Conservation (phyloP, 805 yeast genomes). For the Hanseniaspora singularis region DNA sequence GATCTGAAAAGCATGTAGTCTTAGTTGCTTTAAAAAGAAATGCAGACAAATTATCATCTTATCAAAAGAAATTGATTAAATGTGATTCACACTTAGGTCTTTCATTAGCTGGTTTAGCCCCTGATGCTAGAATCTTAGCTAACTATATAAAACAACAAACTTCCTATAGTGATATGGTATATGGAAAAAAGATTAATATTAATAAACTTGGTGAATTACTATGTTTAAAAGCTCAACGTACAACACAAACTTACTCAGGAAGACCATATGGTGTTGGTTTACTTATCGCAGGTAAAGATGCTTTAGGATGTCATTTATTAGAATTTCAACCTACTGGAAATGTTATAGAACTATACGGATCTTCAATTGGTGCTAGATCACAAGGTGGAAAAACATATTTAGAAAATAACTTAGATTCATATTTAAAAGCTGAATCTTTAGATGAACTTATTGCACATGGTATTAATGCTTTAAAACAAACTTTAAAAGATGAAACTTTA, state of each 20-base stretch:
- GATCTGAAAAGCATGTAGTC: conserved; percentile 77
- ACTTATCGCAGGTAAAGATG: conserved; percentile 80
- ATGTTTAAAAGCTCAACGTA: conserved; percentile 94
- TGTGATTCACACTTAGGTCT: conserved; percentile 90
- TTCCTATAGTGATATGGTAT: conserved; percentile 72
- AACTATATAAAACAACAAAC: conserved; percentile 86
- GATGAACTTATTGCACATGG: conserved; percentile 78
- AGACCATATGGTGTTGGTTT: conserved; percentile 98
- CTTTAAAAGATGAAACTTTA: conserved; percentile 88
- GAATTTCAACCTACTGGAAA: conserved; percentile 97
- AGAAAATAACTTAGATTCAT: conserved; percentile 69
- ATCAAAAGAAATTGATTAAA: conserved; percentile 84
- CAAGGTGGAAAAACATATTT: conserved; percentile 95
- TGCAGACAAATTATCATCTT: conserved; percentile 94
- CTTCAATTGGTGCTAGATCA: conserved; percentile 96
- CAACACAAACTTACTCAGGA: conserved; percentile 90
- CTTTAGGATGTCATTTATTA: conserved; percentile 82
- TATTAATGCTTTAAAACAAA: conserved; percentile 82
- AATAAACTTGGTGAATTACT: conserved; percentile 71
- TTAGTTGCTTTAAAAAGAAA: conserved; percentile 89
- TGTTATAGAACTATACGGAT: conserved; percentile 78
- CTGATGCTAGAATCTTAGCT: conserved; percentile 90
- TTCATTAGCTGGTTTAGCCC: conserved; percentile 94
- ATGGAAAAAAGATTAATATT: conserved; percentile 72
- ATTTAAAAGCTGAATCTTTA: conserved; percentile 43